Percentiles rank a stretch among this genome's conserved stretches.
Evolutionary conservation across 257 asterid species (phyloP).

Genomic region (Gentiana straminea): DNA sequence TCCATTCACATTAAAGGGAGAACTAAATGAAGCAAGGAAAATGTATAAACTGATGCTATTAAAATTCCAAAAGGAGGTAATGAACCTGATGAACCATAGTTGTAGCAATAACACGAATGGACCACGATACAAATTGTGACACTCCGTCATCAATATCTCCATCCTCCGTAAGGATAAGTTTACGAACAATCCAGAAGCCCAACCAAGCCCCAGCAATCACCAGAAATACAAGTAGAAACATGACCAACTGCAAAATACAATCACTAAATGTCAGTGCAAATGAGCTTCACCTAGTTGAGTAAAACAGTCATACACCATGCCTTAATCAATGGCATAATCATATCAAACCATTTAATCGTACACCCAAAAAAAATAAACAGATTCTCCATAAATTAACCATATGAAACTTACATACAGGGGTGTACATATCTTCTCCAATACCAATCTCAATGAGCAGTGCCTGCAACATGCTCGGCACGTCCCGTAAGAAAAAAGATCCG

Average conservation of each 20-base stretch:
- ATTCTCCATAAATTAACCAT: conserved; percentile 7
- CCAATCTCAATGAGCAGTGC: conserved; percentile 54
- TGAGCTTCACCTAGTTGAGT: neutral
- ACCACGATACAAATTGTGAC: conserved; percentile 64
- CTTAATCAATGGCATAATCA: too few relatives aligned
- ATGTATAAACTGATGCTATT: neutral
- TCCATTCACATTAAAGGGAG: neutral
- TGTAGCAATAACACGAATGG: conserved; percentile 62
- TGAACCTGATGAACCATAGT: conserved; percentile 76
- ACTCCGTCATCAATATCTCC: conserved; percentile 68
- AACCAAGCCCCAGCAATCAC: conserved; percentile 78
- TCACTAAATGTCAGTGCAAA: conserved; percentile 12
- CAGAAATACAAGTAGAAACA: conserved; percentile 53
- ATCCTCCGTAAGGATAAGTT: conserved; percentile 67
- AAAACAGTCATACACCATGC: too few relatives aligned
- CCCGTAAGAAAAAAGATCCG: conserved; percentile 63
- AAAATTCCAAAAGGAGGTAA: neutral
- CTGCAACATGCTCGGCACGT: conserved; percentile 39
- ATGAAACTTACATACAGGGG: conserved; percentile 89
- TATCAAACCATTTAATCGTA: too few relatives aligned
- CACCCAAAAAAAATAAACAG: too few relatives aligned
- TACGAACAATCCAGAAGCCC: conserved; percentile 90
- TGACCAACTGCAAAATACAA: conserved; percentile 44
- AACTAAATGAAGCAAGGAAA: neutral
- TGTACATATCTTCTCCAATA: conserved; percentile 66